Evolutionary conservation across 2,329 filamentous ascomycete species (phyloP), one percentile per base, ranked within the genome.

Genomic region (Xylaria sp.): DNA sequence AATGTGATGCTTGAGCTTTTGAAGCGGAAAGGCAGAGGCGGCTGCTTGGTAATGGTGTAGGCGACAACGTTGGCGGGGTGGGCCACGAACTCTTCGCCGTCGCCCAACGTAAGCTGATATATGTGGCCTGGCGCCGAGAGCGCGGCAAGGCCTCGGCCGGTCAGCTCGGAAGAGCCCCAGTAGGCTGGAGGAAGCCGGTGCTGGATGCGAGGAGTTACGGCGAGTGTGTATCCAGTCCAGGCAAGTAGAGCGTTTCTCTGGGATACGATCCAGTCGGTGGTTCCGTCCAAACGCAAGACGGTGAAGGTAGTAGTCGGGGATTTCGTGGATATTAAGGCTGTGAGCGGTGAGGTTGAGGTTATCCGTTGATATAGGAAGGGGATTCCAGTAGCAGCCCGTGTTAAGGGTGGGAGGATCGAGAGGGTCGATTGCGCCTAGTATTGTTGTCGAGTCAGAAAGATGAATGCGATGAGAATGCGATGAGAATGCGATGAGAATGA

Each of bases 341-440:
- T 97, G 73, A 98, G 88, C 1, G 96, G 94, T 55, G 90, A 92
- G 0, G 94, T 94, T 0, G 95, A 95, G 40, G 93, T 91, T 73
- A 98, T 89, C 82, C 92, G 85, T 82, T 98, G 95, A 82, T 98
- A 98, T 69, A 99, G 87, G 81, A 99, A 99, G 0, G 96, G 96
- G 60, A 98, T 92, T 73, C 94, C 93, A 32, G 97, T 87, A 57
- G 90, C 81, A 27, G 92, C 91, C 79, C 96, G 90, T 68, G 90
- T 88, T 77, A 97, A 87, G 18, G 96, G 96, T 69, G 94, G 92
- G 64, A 98, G 88, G 60, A 98, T 81, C 53, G 94, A 94, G 67
- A 99, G 87, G 0, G 93, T 97, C 1, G 96, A 98, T 81, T 97
- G 88, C 18, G 93, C 91, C 93, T 97, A 75, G 48, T 0, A 50